Conservation (phyloP, 1,139 yeast species). For the Wickerhamomyces sp. region DNA sequence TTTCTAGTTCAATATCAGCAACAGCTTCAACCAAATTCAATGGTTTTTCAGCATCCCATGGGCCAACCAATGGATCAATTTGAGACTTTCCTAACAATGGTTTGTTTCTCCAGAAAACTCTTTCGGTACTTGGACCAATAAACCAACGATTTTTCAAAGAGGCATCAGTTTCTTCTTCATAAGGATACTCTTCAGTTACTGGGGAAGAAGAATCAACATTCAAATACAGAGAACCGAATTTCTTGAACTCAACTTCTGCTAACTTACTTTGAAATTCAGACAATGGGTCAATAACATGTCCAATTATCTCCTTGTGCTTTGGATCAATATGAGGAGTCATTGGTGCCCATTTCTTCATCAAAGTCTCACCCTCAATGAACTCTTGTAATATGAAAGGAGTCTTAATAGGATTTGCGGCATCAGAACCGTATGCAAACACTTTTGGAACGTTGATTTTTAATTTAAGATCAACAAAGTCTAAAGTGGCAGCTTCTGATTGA, state of each 20-base stretch:
- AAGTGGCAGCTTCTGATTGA: conserved; percentile 89
- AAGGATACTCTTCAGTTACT: conserved; percentile 41
- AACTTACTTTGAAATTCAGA: conserved; percentile 55
- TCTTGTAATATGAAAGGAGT: conserved; percentile 81
- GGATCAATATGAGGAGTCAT: conserved; percentile 48
- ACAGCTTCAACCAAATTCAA: conserved; percentile 57
- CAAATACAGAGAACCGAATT: conserved; percentile 81
- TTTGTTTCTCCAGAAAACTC: conserved; percentile 69
- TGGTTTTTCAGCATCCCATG: conserved; percentile 63
- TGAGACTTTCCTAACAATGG: conserved; percentile 40
- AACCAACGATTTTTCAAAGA: conserved; percentile 68
- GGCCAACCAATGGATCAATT: conserved; percentile 58
- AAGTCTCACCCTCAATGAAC: conserved; percentile 66
- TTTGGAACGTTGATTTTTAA: conserved; percentile 61
- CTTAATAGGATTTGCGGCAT: conserved; percentile 55
- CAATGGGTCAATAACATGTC: conserved; percentile 56
- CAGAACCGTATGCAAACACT: conserved; percentile 68
- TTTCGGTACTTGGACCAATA: conserved; percentile 87
- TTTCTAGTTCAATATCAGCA: conserved; percentile 65
- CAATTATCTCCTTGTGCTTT: conserved; percentile 41
- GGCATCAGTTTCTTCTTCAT: conserved; percentile 58
- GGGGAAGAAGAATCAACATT: conserved; percentile 46
- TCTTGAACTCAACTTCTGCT: conserved; percentile 53
- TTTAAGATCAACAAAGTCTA: conserved; percentile 67
- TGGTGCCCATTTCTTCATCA: conserved; percentile 92